phyloP scores from a whole-genome alignment of 768 basidiomycete species.

The Macrolepiota fuliginosa region DNA sequence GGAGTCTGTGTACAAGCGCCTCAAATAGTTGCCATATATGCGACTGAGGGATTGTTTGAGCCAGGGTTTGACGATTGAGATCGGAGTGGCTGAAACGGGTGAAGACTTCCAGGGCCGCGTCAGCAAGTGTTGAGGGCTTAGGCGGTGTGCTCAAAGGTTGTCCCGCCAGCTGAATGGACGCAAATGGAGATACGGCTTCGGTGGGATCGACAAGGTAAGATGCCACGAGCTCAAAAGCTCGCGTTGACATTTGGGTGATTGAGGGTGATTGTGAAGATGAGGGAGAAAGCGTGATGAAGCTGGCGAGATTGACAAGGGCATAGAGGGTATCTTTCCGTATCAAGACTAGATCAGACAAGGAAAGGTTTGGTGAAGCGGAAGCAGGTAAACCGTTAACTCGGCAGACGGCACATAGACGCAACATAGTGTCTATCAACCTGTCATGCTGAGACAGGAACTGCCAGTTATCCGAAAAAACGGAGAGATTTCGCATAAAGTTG shows the following conservation, averaged over 20 bases:
- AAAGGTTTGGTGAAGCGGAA: conserved; percentile 57
- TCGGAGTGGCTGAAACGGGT: conserved; percentile 78
- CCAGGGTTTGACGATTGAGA: conserved; percentile 71
- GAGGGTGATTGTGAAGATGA: conserved; percentile 36
- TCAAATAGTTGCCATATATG: conserved; percentile 64
- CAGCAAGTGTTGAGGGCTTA: conserved; percentile 60
- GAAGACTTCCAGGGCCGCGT: conserved; percentile 82
- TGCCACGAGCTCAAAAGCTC: conserved; percentile 64
- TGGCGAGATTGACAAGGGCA: conserved; percentile 62
- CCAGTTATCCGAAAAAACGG: conserved; percentile 70
- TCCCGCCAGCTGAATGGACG: conserved; percentile 54
- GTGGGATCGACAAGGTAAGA: conserved; percentile 73
- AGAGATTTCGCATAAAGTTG: conserved; percentile 86
- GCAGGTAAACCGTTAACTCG: conserved; percentile 28
- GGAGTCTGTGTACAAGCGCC: conserved; percentile 79
- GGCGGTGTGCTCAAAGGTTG: conserved; percentile 35
- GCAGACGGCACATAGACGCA: conserved; percentile 64
- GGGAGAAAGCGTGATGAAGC: conserved; percentile 45
- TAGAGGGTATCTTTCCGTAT: conserved; percentile 77
- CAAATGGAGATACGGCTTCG: conserved; percentile 63
- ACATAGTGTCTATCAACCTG: conserved; percentile 60
- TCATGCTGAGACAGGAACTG: conserved; percentile 63
- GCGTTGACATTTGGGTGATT: conserved; percentile 47
- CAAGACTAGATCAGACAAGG: conserved; percentile 67
- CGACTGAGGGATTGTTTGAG: conserved; percentile 52